phyloP scores from a whole-genome alignment of 2,329 filamentous ascomycete genomes.

The Nakataea oryzae region DNA sequence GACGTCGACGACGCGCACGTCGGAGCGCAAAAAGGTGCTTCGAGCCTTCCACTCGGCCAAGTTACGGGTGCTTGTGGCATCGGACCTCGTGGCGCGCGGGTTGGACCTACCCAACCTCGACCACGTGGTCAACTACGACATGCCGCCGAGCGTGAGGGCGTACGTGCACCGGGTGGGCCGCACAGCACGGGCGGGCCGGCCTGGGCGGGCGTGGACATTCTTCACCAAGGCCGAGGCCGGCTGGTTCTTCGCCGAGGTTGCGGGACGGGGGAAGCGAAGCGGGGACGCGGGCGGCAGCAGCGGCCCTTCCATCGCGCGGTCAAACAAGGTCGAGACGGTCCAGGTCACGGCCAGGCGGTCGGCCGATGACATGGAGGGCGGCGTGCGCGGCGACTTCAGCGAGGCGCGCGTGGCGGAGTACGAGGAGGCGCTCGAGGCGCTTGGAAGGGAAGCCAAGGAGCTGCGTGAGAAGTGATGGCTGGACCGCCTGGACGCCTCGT shows the following conservation, averaged over 20 bases:
- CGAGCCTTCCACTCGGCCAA: conserved; percentile 52
- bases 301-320: conserved; percentile 22
- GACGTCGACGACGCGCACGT: conserved; percentile 68
- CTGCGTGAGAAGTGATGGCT: conserved; percentile 11
- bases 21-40: conserved; percentile 56
- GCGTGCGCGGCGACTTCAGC: conserved; percentile 20
- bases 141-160: conserved; percentile 67
- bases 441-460: conserved; percentile 50
- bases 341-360: conserved; percentile 34
- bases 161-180: conserved; percentile 91
- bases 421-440: conserved; percentile 46
- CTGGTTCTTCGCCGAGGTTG: conserved; percentile 88
- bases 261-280: conserved; percentile 40
- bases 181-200: conserved; percentile 70
- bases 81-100: conserved; percentile 86
- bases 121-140: conserved; percentile 89
- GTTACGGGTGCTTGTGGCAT: conserved; percentile 71
- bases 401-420: conserved; percentile 37
- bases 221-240: conserved; percentile 72
- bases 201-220: conserved; percentile 76
- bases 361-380: conserved; percentile 18
- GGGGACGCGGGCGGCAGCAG: conserved; percentile 34
- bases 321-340: conserved; percentile 34
- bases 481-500: not conserved
- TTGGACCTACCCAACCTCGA: conserved; percentile 71